A percentile compares a stretch with the other conserved stretches of the same genome.
Conservation (phyloP, 805 yeast species). For the Torulaspora maleeae region DNA sequence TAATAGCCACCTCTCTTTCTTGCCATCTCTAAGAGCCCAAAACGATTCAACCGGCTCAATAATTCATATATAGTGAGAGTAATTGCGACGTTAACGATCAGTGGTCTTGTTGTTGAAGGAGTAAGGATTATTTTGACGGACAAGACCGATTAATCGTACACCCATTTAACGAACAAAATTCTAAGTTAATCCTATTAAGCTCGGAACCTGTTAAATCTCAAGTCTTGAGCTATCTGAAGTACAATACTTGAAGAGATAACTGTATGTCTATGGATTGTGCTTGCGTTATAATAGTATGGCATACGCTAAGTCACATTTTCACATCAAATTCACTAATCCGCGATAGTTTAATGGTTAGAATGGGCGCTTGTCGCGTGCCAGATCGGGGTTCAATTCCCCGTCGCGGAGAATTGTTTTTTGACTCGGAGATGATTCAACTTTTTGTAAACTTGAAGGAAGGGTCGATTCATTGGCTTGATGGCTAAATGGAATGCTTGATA, state of each 20-base stretch:
- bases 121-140: background rate
- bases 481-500: background rate
- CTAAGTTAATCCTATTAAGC: too few relatives aligned
- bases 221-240: background rate
- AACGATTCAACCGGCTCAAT: background rate
- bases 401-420: conserved; percentile 18
- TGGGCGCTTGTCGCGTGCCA: conserved; percentile 27
- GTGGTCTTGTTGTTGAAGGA: background rate
- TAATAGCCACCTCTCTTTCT: conserved; percentile 36
- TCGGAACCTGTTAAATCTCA: too few relatives aligned
- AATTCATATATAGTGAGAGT: background rate
- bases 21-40: conserved; percentile 11
- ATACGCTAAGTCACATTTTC: background rate
- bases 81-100: background rate
- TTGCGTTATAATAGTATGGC: too few relatives aligned
- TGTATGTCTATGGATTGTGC: too few relatives aligned
- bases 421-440: too few relatives aligned
- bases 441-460: too few relatives aligned
- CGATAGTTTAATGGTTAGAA: conserved; percentile 23
- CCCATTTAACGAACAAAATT: background rate
- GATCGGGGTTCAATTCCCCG: conserved; percentile 27
- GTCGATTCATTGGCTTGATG: too few relatives aligned
- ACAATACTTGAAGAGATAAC: background rate
- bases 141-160: background rate
- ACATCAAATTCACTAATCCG: conserved; percentile 8